Evolutionary conservation across 176 grass and related monocot genomes (phyloP), one percentile per base, ranked within the genome.

Genomic region (Ananas comosus): DNA sequence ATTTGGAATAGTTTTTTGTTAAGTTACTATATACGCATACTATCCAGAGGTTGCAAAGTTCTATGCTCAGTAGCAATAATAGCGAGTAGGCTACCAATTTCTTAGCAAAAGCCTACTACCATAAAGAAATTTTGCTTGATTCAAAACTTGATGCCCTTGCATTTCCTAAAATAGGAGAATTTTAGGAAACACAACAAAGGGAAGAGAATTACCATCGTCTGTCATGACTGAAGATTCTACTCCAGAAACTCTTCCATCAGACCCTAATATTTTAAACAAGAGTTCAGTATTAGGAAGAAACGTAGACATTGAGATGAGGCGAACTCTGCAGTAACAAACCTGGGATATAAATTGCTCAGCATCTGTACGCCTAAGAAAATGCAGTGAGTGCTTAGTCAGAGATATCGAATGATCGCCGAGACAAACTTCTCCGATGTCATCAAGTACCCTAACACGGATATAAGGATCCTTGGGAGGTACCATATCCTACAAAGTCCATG

Each of bases 381-480:
- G 94, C 19, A 99, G 80, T 0, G 94, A 99, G 17, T 99, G 83
- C 69, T 93, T 99, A 48, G 89, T 81, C 56, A 99, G 77, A 81
- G 86, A 90, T 64, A 99, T 73, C 0, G 89, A 83, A 83, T 93
- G 94, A 25, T 99, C 94, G 11, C 82, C 94, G 42, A 99, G 94
- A 69, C 86, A 88, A 63, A 99, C 84, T 85, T 97, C 94, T 50
- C 89, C 89, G 72, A 90, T 99, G 33, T 99, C 82, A 64, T 88
- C 86, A 56, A 92, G 74, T 58, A 92, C 89, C 66, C 86, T 77
- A 74, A 97, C 93, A 51, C 78, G 83, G 66, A 96, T 91, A 74
- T 89, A 96, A 69, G 92, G 92, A 80, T 96, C 88, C 81, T 97
- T 97, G 64, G 93, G 93, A 69, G 93, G 89, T 66, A 97, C 74